Conservation (phyloP, 2,329 filamentous ascomycete genomes). For the Sclerotinia minor region DNA sequence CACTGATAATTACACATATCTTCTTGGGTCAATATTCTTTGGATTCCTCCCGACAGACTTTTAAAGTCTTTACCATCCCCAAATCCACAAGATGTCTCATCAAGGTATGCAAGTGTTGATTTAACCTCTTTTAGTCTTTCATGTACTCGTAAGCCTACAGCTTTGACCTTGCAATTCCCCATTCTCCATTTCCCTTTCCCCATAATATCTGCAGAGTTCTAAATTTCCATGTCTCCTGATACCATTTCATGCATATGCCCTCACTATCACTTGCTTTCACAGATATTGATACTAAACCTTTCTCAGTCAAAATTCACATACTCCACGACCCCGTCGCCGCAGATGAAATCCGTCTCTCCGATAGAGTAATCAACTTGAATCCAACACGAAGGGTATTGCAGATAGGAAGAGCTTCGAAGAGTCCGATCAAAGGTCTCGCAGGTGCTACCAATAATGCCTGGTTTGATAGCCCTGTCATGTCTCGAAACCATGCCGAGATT, state of each 20-base stretch:
- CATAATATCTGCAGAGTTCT: background rate
- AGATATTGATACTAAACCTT: conserved; percentile 21
- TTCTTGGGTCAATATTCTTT: background rate
- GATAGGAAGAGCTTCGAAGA: conserved; percentile 52
- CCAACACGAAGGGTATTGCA: conserved; percentile 26
- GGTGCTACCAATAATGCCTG: conserved; percentile 57
- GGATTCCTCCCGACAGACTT: background rate
- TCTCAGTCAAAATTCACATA: conserved; percentile 30
- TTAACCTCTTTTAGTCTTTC: background rate
- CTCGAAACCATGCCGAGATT: conserved; percentile 63
- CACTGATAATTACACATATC: background rate
- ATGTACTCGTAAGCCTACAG: conserved; percentile 1
- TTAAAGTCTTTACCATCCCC: background rate
- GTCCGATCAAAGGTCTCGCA: conserved; percentile 47
- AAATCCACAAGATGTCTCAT: conserved; percentile 14
- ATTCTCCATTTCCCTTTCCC: background rate
- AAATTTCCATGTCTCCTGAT: background rate
- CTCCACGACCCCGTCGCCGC: background rate
- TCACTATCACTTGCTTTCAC: background rate
- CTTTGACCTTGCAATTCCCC: background rate
- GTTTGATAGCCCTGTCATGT: conserved; percentile 73
- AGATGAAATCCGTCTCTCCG: background rate
- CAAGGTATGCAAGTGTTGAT: conserved; percentile 22
- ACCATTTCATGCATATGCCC: conserved; percentile 2
- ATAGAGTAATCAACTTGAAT: conserved; percentile 35